These are phyloP conservation scores for Chaetomium olivaceum DNA, from an alignment of 2,329 filamentous ascomycete species.

Conservation along the genomic window DNA sequence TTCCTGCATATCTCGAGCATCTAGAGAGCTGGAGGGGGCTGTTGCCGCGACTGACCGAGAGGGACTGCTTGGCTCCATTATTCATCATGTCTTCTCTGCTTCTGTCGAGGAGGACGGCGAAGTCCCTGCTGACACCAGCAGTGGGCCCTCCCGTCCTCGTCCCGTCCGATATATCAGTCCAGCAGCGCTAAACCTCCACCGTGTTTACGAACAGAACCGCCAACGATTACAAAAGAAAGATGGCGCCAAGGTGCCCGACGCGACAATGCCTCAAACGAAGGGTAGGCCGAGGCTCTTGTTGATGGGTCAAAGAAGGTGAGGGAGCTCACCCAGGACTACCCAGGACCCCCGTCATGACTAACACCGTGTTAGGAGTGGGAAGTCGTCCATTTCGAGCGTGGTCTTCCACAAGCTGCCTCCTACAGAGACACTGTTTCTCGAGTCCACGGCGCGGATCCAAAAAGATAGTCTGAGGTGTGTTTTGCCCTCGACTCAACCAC, in stretches of 20 bases:
- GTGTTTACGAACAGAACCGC: conserved; percentile 62
- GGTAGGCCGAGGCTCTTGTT: conserved; percentile 82
- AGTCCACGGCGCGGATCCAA: conserved; percentile 91
- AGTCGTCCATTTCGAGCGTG: conserved; percentile 97
- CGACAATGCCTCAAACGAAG: conserved; percentile 53
- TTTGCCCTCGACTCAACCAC: neutral
- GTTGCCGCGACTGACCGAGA: neutral
- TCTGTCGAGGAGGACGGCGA: conserved; percentile 25
- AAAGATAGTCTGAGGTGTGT: conserved; percentile 93
- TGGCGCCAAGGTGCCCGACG: conserved; percentile 48
- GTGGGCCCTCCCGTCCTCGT: conserved; percentile 35
- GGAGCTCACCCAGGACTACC: neutral
- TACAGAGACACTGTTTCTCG: conserved; percentile 91
- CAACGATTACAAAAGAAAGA: conserved; percentile 53
- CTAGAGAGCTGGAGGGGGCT: conserved; percentile 15
- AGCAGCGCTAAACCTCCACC: conserved; percentile 64
- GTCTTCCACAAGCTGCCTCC: conserved; percentile 99
- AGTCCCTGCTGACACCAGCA: conserved; percentile 20
- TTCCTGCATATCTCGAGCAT: neutral
- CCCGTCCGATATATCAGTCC: conserved; percentile 50
- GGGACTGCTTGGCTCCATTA: conserved; percentile 14
- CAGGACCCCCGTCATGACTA: neutral
- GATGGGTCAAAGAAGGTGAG: conserved; percentile 91
- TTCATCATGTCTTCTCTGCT: conserved; percentile 33
- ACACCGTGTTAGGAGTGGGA: conserved; percentile 71